Evolutionary conservation across 768 basidiomycete species (phyloP).

Genomic region (Boletus subparvulus): DNA sequence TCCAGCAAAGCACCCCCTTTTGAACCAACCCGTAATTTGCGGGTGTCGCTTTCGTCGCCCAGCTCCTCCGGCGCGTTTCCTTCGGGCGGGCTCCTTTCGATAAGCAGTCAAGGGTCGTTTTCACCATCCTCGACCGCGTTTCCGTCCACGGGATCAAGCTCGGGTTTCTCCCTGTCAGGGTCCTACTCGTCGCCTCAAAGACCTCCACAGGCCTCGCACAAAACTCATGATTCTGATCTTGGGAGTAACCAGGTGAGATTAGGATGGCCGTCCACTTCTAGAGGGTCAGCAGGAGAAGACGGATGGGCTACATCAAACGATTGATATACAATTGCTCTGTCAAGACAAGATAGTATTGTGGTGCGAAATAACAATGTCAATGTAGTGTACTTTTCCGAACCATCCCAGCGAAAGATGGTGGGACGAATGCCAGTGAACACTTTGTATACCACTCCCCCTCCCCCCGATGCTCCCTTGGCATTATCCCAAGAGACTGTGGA

Average conservation of each 20-base stretch:
- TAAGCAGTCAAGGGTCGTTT: slow-evolving; percentile 18
- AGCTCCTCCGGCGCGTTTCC: slow-evolving; percentile 14
- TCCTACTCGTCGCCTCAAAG: slow-evolving; percentile 17
- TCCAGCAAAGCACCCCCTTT: slow-evolving; percentile 56
- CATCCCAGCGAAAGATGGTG: too few relatives aligned
- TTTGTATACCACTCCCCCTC: too few relatives aligned
- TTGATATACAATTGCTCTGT: slow-evolving; percentile 11
- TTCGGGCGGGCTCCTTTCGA: slow-evolving; percentile 11
- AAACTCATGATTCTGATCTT: slow-evolving; percentile 5
- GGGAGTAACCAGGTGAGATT: slow-evolving; percentile 6
- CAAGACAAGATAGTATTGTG: background rate
- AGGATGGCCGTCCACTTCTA: slow-evolving; percentile 13
- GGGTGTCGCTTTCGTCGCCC: slow-evolving; percentile 24
- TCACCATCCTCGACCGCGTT: slow-evolving; percentile 17
- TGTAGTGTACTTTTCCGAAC: background rate
- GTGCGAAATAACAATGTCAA: too few relatives aligned
- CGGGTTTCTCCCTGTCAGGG: slow-evolving; percentile 13
- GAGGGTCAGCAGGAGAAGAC: slow-evolving; percentile 16
- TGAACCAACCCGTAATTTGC: slow-evolving; percentile 42
- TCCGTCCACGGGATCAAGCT: slow-evolving; percentile 6
- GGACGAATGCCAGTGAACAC: too few relatives aligned
- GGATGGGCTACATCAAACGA: slow-evolving; percentile 10
- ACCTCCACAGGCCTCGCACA: slow-evolving; percentile 4
- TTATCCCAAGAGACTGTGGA: too few relatives aligned
- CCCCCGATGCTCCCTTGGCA: too few relatives aligned